A percentile compares a stretch with the other conserved stretches of the same genome.
phyloP scores from a whole-genome alignment of 2,329 filamentous ascomycete species.

The Mycosphaerelloides madeirae region DNA sequence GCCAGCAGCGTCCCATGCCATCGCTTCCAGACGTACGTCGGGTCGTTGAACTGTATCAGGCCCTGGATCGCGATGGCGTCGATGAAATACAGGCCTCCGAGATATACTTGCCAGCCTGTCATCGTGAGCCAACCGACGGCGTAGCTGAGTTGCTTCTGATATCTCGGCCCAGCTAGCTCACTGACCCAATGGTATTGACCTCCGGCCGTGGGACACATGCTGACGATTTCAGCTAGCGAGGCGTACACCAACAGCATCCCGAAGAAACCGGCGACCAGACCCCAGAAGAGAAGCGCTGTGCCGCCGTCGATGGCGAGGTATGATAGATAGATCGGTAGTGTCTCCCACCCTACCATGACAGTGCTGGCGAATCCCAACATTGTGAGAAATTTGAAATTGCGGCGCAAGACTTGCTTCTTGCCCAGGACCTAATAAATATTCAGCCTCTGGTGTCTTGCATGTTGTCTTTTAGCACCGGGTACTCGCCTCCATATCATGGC shows the following conservation, averaged over 20 bases:
- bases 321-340: not conserved
- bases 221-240: conserved; percentile 32
- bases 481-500: not conserved
- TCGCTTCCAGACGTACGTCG: conserved; percentile 4
- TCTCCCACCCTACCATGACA: not conserved
- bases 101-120: conserved; percentile 17
- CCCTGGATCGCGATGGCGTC: conserved; percentile 16
- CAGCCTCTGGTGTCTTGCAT: no score
- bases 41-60: conserved; percentile 14
- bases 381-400: conserved; percentile 1
- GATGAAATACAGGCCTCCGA: conserved; percentile 13
- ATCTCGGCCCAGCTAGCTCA: conserved; percentile 36
- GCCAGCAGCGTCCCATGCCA: conserved; percentile 50
- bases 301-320: conserved; percentile 18
- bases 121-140: conserved; percentile 25
- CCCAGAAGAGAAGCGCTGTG: conserved; percentile 33
- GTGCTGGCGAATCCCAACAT: conserved; percentile 1
- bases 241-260: conserved; percentile 33
- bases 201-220: conserved; percentile 34
- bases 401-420: conserved; percentile 1
- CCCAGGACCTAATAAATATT: conserved; percentile 1
- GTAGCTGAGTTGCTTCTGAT: conserved; percentile 40
- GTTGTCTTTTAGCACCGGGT: no score
- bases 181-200: conserved; percentile 12
- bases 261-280: conserved; percentile 31